Percentiles rank a stretch among this genome's conserved stretches.
Conservation (phyloP, 306 rosid genomes). For the Acmispon strigosus region DNA sequence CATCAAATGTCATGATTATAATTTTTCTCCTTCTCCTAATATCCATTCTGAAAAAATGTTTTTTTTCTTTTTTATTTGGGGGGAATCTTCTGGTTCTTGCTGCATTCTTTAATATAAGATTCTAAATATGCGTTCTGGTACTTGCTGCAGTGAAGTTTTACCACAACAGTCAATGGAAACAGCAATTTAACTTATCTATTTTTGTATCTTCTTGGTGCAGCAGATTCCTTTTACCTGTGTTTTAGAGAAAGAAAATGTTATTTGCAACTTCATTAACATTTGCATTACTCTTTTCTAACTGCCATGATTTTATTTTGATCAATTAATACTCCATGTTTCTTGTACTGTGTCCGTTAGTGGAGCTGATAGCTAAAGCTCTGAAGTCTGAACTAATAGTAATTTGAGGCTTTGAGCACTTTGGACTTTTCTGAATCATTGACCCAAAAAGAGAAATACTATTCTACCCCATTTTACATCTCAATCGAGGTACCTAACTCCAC, state of each 20-base stretch:
- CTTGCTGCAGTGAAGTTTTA: too few species aligned
- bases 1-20: too few species aligned
- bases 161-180: too few species aligned
- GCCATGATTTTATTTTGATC: not conserved
- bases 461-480: not conserved
- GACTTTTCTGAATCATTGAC: conserved; percentile 11
- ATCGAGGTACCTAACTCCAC: not conserved
- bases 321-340: not conserved
- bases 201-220: not conserved
- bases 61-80: too few species aligned
- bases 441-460: not conserved
- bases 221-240: not conserved
- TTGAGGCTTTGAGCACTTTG: not conserved
- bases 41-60: too few species aligned
- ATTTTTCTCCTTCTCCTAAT: too few species aligned
- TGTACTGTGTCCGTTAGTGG: not conserved
- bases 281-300: not conserved
- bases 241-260: not conserved
- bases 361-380: not conserved
- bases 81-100: too few species aligned
- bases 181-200: not conserved
- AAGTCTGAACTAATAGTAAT: not conserved
- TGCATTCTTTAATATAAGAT: too few species aligned
- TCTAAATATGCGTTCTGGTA: too few species aligned
- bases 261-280: not conserved